Evolutionary conservation across 192 early-diverging fungal species (phyloP).

Genomic region (Coemansia sp.): DNA sequence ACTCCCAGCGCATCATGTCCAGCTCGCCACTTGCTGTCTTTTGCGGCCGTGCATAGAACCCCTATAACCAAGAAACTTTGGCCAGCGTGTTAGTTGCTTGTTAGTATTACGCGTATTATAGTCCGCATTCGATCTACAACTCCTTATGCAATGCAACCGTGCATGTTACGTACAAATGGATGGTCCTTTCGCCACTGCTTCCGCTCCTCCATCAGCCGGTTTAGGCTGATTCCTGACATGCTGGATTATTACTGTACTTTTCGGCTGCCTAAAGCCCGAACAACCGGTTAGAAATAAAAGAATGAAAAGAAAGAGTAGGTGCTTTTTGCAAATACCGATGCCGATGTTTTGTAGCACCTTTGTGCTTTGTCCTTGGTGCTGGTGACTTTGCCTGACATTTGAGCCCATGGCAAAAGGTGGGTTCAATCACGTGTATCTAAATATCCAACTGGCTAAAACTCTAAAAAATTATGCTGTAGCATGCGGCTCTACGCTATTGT

Average conservation of each 20-base stretch:
- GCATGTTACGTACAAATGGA: slow-evolving; percentile 51
- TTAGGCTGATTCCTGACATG: slow-evolving; percentile 72
- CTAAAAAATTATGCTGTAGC: neutral
- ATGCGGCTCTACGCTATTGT: neutral
- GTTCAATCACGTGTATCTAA: neutral
- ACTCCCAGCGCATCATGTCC: slow-evolving; percentile 84
- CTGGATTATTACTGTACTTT: neutral
- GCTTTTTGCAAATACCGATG: too few species aligned
- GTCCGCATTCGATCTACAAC: too few species aligned
- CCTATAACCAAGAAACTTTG: slow-evolving; percentile 40
- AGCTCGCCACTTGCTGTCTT: slow-evolving; percentile 79
- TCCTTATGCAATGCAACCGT: neutral
- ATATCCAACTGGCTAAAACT: neutral
- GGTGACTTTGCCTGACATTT: neutral
- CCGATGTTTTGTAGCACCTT: too few species aligned
- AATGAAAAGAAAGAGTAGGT: too few species aligned
- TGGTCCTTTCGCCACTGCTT: slow-evolving; percentile 99
- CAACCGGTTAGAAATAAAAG: too few species aligned
- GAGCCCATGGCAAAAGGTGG: neutral
- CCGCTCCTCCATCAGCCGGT: slow-evolving; percentile 87
- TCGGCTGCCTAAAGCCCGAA: too few species aligned
- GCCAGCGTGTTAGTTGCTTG: too few species aligned
- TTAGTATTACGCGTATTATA: too few species aligned
- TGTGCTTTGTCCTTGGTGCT: too few species aligned
- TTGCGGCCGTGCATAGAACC: slow-evolving; percentile 89